Base-by-base conservation (phyloP, 2,329 filamentous ascomycete species). In the Ophiostoma ulmi region DNA sequence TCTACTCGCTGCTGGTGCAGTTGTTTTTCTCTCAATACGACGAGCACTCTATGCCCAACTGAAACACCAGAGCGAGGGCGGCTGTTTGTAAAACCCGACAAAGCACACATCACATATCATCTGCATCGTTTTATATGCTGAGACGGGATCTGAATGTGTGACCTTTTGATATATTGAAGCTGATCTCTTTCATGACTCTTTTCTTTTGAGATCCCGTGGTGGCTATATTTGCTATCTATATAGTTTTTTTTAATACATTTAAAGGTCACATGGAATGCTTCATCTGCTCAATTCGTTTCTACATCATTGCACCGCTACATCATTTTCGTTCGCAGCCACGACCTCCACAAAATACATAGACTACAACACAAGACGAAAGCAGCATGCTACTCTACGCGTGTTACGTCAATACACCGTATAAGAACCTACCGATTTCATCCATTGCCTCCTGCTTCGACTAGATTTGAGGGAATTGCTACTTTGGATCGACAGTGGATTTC, bases 51-150 rank as follows among this genome's bases (percentile, higher is more conserved):
- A 26, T 26, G n/a, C 22, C 52, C 52, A 10, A 13, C n/a, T 58
- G 52, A 58, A 35, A 63, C 58, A 22, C 44, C 20, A 17, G 10
- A 22, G 26, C 22, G 26, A 55, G n/a, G 26, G 58, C 26, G 13
- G 58, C 26, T 17, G 13, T 26, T 6, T 31, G 58, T 63, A 36
- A 26, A 63, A 63, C 26, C 26, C 26, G 26, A 63, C 11, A 36
- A 35, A 17, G 26, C 35, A 63, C 26, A 63, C 58, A 63, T 35
- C 26, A 58, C 7, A 63, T 63, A 63, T 63, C 26, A 63, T 63
- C 4, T 63, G 26, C 58, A 63, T 17, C 22, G n/a, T 10, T 58
- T n/a, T n/a, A n/a, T 17, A 48, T 48, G 2, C 20, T n/a, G 44
- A 48, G 14, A 17, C 3, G 5, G 44, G 17, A 48, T 48, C 14